Evolutionary conservation across 305 asterid species (phyloP).

Genomic region (Solanum hybrid): DNA sequence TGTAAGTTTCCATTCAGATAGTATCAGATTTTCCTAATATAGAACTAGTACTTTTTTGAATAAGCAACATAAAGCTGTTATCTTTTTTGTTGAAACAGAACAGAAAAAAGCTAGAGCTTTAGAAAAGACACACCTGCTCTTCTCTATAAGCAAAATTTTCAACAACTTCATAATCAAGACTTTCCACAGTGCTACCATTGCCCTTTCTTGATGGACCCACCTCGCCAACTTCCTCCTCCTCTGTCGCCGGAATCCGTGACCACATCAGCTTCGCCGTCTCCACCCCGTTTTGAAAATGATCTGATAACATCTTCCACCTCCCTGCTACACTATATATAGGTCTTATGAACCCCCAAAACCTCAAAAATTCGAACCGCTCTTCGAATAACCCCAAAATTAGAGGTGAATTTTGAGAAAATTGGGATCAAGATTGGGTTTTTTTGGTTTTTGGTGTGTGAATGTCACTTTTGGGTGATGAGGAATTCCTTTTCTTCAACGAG

Average conservation of each 20-base stretch:
- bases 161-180: conserved; percentile 95
- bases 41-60: neutral
- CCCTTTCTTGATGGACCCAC: conserved; percentile 25
- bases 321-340: neutral
- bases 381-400: neutral
- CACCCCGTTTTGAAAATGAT: conserved; percentile 83
- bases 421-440: neutral
- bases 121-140: conserved; percentile 54
- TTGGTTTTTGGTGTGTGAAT: neutral
- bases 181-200: conserved; percentile 50
- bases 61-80: neutral
- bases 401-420: neutral
- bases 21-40: neutral
- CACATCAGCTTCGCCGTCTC: conserved; percentile 77
- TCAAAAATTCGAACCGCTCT: neutral
- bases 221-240: conserved; percentile 31
- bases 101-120: neutral
- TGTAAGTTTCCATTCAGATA: neutral
- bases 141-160: conserved; percentile 75
- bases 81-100: neutral
- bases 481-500: neutral
- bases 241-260: conserved; percentile 83
- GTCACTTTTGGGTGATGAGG: neutral
- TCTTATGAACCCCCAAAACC: neutral
- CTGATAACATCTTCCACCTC: conserved; percentile 49